phyloP scores from a whole-genome alignment of 2,329 filamentous ascomycete genomes.

The Trichoderma arundinaceum region DNA sequence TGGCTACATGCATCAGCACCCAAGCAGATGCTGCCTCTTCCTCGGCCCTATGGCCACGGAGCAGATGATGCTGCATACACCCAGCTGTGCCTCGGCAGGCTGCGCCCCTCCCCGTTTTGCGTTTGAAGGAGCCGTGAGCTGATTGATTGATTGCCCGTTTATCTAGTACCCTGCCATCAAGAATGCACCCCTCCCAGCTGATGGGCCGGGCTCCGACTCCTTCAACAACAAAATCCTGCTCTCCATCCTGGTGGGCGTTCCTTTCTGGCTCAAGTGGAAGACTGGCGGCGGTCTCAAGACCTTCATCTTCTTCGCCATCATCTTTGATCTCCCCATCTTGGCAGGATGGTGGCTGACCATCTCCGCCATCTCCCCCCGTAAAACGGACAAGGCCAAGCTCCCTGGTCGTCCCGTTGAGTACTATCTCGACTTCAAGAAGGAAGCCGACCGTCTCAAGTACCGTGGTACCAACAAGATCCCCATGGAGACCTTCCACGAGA shows the following conservation, averaged over 20 bases:
- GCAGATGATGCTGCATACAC: background rate
- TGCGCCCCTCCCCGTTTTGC: background rate
- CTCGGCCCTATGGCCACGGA: background rate
- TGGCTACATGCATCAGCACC: background rate
- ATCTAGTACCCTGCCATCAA: conserved; percentile 71
- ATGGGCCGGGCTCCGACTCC: conserved; percentile 79
- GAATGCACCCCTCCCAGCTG: conserved; percentile 91
- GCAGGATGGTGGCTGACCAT: conserved; percentile 80
- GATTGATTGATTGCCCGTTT: background rate
- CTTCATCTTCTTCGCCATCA: conserved; percentile 82
- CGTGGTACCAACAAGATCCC: conserved; percentile 80
- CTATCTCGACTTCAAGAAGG: conserved; percentile 83
- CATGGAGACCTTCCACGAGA: conserved; percentile 94
- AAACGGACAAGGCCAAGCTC: conserved; percentile 88
- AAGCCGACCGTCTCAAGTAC: conserved; percentile 68
- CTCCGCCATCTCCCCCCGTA: conserved; percentile 82
- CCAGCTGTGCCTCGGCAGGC: background rate
- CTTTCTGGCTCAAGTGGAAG: conserved; percentile 82
- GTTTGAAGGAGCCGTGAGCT: background rate
- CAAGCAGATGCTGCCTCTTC: too few species aligned
- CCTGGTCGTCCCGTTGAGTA: conserved; percentile 88
- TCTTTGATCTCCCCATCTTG: conserved; percentile 80
- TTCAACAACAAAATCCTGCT: conserved; percentile 86
- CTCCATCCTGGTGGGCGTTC: conserved; percentile 70
- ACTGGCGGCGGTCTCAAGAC: conserved; percentile 86